phyloP scores from a whole-genome alignment of 345 rosid genomes.

The Syzygium oleosum region DNA sequence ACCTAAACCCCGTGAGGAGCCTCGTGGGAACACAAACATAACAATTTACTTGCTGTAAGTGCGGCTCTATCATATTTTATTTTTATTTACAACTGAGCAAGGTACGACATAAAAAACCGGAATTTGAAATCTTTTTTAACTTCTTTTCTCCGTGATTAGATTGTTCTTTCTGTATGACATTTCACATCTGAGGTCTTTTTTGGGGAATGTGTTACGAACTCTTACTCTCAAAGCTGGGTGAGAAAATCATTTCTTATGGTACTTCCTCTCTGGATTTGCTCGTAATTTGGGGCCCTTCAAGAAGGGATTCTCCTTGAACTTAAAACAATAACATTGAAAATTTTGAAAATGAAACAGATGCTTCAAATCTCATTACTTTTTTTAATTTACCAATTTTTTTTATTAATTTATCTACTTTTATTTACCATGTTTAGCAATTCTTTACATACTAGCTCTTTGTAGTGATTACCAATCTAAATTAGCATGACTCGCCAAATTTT shows the following conservation, averaged over 20 bases:
- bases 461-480: no score
- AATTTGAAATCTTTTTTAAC: neutral
- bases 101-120: neutral
- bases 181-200: neutral
- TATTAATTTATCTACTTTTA: no score
- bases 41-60: conserved; percentile 45
- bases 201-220: neutral
- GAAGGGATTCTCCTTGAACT: no score
- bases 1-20: conserved; percentile 29
- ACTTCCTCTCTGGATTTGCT: neutral
- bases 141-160: neutral
- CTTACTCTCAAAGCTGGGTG: neutral
- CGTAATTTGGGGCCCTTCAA: no score
- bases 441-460: no score
- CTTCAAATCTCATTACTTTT: no score
- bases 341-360: no score
- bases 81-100: neutral
- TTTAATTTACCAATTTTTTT: no score
- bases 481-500: no score
- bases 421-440: no score
- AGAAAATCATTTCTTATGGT: neutral
- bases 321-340: no score
- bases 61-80: neutral
- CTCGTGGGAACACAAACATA: conserved; percentile 34
- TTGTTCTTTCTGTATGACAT: neutral